These are phyloP conservation scores for Hypoxylon trugodes DNA, from an alignment of 495 filamentous ascomycete species.

Conservation along the genomic window DNA sequence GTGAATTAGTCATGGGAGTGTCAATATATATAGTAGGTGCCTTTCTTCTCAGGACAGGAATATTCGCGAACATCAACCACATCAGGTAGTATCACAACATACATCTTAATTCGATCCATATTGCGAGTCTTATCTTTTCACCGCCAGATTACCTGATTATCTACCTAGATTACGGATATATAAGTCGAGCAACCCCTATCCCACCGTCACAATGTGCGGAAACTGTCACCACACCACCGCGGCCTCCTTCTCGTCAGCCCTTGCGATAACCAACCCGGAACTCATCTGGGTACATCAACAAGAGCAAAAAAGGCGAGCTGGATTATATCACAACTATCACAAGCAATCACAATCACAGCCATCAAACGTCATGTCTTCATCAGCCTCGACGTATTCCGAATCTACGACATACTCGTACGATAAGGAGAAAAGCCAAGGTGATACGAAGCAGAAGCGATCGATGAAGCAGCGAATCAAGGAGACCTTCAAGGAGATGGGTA, in stretches of 20 bases:
- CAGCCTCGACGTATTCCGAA: conserved; percentile 34
- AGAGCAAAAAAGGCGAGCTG: conserved; percentile 31
- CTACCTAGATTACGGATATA: neutral
- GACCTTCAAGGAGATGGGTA: conserved; percentile 18
- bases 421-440: conserved; percentile 20
- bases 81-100: neutral
- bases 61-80: neutral
- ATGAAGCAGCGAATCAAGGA: conserved; percentile 32
- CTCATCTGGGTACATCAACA: conserved; percentile 32
- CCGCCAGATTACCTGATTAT: neutral
- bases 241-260: conserved; percentile 26
- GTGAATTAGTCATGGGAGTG: conserved; percentile 14
- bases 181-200: neutral
- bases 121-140: too few species aligned
- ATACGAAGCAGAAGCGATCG: conserved; percentile 28
- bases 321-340: neutral
- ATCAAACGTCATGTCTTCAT: conserved; percentile 21
- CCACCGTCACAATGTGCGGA: conserved; percentile 29
- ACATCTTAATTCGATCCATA: too few species aligned
- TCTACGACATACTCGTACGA: conserved; percentile 36
- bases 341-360: neutral
- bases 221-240: conserved; percentile 19
- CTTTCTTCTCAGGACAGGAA: conserved; percentile 17
- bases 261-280: conserved; percentile 37
- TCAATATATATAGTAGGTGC: conserved; percentile 25